phyloP scores from a whole-genome alignment of 1,139 yeast species.

The Nakaseomyces uthaithaninus region DNA sequence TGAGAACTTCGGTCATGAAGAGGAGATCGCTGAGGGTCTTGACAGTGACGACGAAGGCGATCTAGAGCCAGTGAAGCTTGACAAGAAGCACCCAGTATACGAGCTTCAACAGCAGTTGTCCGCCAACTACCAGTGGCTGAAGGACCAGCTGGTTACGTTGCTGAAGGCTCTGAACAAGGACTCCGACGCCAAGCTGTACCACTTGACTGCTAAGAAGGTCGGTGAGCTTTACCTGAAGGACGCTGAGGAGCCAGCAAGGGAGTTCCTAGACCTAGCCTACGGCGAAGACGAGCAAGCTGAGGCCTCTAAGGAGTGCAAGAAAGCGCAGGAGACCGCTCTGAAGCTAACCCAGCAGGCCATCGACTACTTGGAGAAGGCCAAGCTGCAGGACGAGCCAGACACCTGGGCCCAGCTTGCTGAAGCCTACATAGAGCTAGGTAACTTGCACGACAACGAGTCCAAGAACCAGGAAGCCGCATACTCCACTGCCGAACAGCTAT shows the following conservation, averaged over 20 bases:
- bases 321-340: slow-evolving; percentile 46
- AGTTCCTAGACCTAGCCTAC: slow-evolving; percentile 49
- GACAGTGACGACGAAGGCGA: slow-evolving; percentile 42
- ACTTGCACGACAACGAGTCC: slow-evolving; percentile 56
- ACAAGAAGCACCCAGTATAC: slow-evolving; percentile 48
- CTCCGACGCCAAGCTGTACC: slow-evolving; percentile 28
- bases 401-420: slow-evolving; percentile 81
- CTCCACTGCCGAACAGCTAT: slow-evolving; percentile 53
- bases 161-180: slow-evolving; percentile 23
- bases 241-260: slow-evolving; percentile 53
- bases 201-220: slow-evolving; percentile 40
- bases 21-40: slow-evolving; percentile 41
- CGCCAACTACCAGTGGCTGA: slow-evolving; percentile 45
- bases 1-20: slow-evolving; percentile 53
- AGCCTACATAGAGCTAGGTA: slow-evolving; percentile 71
- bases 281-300: slow-evolving; percentile 43
- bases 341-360: slow-evolving; percentile 49
- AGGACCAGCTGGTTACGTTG: slow-evolving; percentile 43
- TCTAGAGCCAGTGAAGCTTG: slow-evolving; percentile 36
- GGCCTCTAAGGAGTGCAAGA: slow-evolving; percentile 22
- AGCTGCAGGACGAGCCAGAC: slow-evolving; percentile 67
- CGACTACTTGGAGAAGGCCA: slow-evolving; percentile 47
- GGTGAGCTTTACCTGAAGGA: slow-evolving; percentile 59
- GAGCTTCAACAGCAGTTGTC: slow-evolving; percentile 32
- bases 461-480: slow-evolving; percentile 58